These are phyloP conservation scores for Russula olivacea DNA, from an alignment of 768 basidiomycete species.

Conservation along the genomic window DNA sequence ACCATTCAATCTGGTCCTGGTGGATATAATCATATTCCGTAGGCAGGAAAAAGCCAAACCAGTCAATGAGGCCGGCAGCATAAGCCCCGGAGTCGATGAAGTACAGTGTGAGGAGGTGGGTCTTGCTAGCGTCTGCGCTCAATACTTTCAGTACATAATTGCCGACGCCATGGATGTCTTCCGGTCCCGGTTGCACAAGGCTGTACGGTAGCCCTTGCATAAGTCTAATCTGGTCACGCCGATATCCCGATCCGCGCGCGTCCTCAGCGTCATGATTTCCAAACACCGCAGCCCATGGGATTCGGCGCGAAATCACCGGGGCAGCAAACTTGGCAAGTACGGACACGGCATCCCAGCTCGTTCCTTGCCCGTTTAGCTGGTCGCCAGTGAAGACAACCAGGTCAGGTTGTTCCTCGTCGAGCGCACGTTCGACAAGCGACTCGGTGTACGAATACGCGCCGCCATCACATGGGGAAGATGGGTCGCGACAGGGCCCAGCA, in stretches of 20 bases:
- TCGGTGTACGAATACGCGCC: constrained; percentile 75
- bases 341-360: constrained; percentile 83
- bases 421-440: constrained; percentile 59
- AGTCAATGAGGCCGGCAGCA: constrained; percentile 51
- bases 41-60: constrained; percentile 57
- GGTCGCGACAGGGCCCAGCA: constrained; percentile 72
- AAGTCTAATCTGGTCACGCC: constrained; percentile 59
- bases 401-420: constrained; percentile 83
- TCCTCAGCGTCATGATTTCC: constrained; percentile 91
- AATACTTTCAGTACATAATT: constrained; percentile 85
- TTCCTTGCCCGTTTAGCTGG: constrained; percentile 87
- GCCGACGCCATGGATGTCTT: constrained; percentile 80
- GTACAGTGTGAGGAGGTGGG: constrained; percentile 84
- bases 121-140: constrained; percentile 84
- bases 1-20: constrained; percentile 86
- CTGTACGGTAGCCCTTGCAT: constrained; percentile 84
- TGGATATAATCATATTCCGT: constrained; percentile 85
- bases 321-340: constrained; percentile 85
- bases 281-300: constrained; percentile 90
- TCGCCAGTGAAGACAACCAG: constrained; percentile 91
- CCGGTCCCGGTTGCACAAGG: constrained; percentile 73
- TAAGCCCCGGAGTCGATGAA: constrained; percentile 88
- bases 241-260: constrained; percentile 38
- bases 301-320: constrained; percentile 63
- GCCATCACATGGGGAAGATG: constrained; percentile 43